These are phyloP conservation scores for Boletus hoseneyae DNA, from an alignment of 1,284 basidiomycete species.

Conservation along the genomic window DNA sequence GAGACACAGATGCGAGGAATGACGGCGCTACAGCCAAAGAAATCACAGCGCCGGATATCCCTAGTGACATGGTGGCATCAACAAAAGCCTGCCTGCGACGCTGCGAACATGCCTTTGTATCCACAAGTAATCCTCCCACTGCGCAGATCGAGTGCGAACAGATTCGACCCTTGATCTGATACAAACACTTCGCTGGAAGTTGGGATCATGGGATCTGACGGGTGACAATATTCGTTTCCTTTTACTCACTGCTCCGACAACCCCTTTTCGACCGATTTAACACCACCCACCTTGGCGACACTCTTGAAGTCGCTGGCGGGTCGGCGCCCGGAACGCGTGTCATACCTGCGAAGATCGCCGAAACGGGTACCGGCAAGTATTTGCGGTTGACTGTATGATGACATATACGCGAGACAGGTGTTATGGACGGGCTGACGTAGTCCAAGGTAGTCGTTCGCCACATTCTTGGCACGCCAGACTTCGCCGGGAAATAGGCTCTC, in stretches of 20 bases:
- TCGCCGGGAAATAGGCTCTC: constrained; percentile 65
- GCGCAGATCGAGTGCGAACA: constrained; percentile 73
- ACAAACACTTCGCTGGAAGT: constrained; percentile 69
- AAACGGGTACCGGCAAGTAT: constrained; percentile 74
- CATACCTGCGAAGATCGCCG: constrained; percentile 78
- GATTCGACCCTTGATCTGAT: constrained; percentile 65
- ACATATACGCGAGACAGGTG: constrained; percentile 59
- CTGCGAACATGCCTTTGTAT: constrained; percentile 57
- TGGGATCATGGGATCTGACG: background rate
- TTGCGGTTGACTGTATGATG: constrained; percentile 42
- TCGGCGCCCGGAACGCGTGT: constrained; percentile 68
- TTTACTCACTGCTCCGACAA: constrained; percentile 62
- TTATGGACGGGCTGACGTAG: constrained; percentile 83
- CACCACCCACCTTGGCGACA: constrained; percentile 63
- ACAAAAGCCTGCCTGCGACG: constrained; percentile 1
- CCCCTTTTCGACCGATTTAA: constrained; percentile 62
- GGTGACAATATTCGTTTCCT: background rate
- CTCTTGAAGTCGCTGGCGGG: constrained; percentile 68
- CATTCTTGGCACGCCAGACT: constrained; percentile 79
- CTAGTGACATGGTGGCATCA: constrained; percentile 34
- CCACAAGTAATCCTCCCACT: constrained; percentile 70
- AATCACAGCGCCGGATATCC: constrained; percentile 65
- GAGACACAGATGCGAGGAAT: constrained; percentile 54
- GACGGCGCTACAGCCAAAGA: constrained; percentile 56
- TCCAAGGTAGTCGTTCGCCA: constrained; percentile 74